Base-by-base conservation (phyloP, 2,329 filamentous ascomycete genomes). In the Cryphonectria nitschkei region DNA sequence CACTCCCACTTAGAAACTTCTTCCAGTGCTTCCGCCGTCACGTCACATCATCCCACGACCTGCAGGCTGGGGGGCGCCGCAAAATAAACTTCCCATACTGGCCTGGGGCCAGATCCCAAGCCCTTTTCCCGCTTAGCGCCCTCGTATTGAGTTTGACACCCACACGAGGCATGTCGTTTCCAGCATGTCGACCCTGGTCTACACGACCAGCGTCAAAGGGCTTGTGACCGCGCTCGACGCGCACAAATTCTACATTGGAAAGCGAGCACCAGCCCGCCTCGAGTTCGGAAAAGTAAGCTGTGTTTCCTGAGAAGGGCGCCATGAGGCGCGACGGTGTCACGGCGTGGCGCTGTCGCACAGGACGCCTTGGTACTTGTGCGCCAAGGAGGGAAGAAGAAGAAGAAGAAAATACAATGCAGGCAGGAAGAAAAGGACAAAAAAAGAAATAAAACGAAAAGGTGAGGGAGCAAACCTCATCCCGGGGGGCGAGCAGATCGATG, bases 121-220 rank as follows among this genome's bases (percentile, higher is more conserved):
- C 58, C 67, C 62, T 65, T 64, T 65, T 72, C 67, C 62, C 43
- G 41, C 56, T 46, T 72, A 72, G 71, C 69, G 71, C 26, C 69
- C 58, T 72, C 71, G 71, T 72, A 72, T 72, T 68, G 62, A 56
- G 43, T 34, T 58, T 52, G 32, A 60, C 54, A 67, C 54, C 34
- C 65, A 60, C 62, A 65, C 34, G 66, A 68, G 61, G 68, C 52
- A 63, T 43, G 56, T 61, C 65, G 39, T 67, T 65, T 65, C 29
- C 58, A 34, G n/a, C 32, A 14, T 54, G 50, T 54, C 19, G 13
- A 61, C 46, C 58, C 60, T 54, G 54, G 54, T 62, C 67, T 54
- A 71, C 54, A 56, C 52, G 34, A 60, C 56, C 56, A 34, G 58
- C 39, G 32, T 50, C 11, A 50, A 60, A 64, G 60, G 64, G 64